Conservation (phyloP, 768 basidiomycete species). For the Leccinum subgranulosum region DNA sequence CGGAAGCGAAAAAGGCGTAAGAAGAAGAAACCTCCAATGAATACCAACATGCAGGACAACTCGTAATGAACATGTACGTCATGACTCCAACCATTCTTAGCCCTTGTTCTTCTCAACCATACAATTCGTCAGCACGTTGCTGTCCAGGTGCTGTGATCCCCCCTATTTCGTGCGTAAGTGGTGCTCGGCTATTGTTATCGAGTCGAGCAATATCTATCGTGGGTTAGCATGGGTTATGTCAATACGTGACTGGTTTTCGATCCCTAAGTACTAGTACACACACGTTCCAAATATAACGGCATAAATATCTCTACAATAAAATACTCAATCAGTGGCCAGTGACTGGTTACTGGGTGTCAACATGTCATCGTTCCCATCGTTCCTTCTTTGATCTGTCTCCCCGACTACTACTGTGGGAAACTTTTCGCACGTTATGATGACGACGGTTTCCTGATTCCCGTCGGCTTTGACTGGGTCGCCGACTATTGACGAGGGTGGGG, state of each 20-base stretch:
- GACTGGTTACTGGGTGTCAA: neutral
- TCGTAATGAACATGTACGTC: constrained; percentile 17
- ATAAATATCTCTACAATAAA: constrained; percentile 23
- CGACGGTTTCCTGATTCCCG: constrained; percentile 4
- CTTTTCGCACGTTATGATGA: constrained; percentile 19
- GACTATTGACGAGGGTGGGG: constrained; percentile 11
- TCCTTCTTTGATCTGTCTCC: constrained; percentile 3
- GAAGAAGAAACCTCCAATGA: constrained; percentile 46
- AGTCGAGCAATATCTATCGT: neutral
- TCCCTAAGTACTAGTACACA: neutral
- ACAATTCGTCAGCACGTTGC: constrained; percentile 4
- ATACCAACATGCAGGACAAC: constrained; percentile 18
- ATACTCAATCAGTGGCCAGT: constrained; percentile 9
- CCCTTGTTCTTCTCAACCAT: neutral
- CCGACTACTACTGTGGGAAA: constrained; percentile 15
- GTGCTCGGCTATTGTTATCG: neutral
- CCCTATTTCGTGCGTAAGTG: neutral
- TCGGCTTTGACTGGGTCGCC: constrained; percentile 18
- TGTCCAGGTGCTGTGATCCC: neutral
- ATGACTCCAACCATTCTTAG: neutral
- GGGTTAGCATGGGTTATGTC: neutral
- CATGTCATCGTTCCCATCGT: constrained; percentile 1
- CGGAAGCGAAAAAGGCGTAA: constrained; percentile 55
- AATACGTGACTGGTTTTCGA: neutral
- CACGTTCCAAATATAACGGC: constrained; percentile 7